Evolutionary conservation across 331 rosid genomes (phyloP).

Genomic region (Stylosanthes scabra): DNA sequence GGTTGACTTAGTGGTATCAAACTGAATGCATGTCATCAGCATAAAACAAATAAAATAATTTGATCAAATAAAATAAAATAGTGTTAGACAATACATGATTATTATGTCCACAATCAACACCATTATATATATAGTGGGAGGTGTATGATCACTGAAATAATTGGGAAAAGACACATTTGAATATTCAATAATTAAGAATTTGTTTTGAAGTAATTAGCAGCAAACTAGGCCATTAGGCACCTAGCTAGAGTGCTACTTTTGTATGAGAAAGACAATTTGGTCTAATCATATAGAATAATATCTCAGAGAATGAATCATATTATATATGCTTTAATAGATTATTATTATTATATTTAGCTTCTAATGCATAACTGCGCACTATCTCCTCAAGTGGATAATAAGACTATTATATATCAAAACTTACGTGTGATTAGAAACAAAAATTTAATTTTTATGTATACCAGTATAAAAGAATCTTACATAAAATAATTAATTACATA

Average conservation of each 20-base stretch:
- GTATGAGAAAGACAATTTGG: slow-evolving; percentile 50
- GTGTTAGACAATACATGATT: slow-evolving; percentile 27
- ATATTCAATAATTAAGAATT: slow-evolving; percentile 23
- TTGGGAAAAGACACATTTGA: slow-evolving; percentile 43
- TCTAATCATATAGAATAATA: slow-evolving; percentile 43
- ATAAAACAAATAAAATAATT: slow-evolving; percentile 40
- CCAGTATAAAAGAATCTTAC: too few species aligned
- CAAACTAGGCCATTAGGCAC: slow-evolving; percentile 41
- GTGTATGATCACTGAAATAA: slow-evolving; percentile 43
- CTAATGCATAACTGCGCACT: slow-evolving; percentile 37
- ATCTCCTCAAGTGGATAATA: slow-evolving; percentile 43
- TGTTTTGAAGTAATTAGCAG: slow-evolving; percentile 45
- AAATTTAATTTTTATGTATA: too few species aligned
- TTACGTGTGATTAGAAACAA: slow-evolving; percentile 32
- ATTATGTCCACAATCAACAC: slow-evolving; percentile 6
- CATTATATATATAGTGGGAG: background rate
- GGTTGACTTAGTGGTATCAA: slow-evolving; percentile 27
- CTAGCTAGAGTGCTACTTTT: slow-evolving; percentile 35
- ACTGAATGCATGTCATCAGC: slow-evolving; percentile 40
- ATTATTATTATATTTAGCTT: slow-evolving; percentile 21
- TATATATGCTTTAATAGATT: background rate
- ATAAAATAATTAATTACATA: too few species aligned
- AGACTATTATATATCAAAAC: slow-evolving; percentile 36
- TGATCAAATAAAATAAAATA: background rate
- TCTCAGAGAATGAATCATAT: slow-evolving; percentile 16